Evolutionary conservation across 768 basidiomycete genomes (phyloP), one percentile per base, ranked within the genome.

Genomic region (Hericium rajendrae): DNA sequence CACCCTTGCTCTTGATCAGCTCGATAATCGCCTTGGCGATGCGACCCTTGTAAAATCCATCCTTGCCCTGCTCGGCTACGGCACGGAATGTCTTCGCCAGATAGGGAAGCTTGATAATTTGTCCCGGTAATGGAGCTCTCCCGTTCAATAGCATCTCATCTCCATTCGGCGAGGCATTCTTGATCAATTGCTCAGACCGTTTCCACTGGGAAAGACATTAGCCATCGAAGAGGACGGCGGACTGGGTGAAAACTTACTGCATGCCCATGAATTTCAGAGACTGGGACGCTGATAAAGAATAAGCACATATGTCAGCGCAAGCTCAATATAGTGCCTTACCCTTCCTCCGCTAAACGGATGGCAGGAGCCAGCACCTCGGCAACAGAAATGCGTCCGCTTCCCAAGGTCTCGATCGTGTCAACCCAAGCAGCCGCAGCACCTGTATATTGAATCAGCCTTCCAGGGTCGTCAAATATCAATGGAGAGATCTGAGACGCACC

Each of bases 361-460:
- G 94, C 97, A 55, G 97, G 97, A 24, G 73, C 86, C 24, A 98
- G 76, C 32, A 94, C 77, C 15, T 97, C 90, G 3, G 79, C 80
- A 49, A 86, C 62, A 1, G 72, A 74, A 3, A 88, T 56, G 58
- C 80, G 83, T 10, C 91, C 87, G 60, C 84, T 90, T 16, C 95
- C 95, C 55, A 97, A 83, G 40, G 75, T 73, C 59, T 89, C 81
- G 38, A 97, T 77, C 0, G 93, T 89, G 69, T 97, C 97, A 16
- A 90, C 76, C 94, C 95, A 98, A 15, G 93, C 93, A 38, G 93
- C 90, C 3, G 94, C 91, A n/a, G 90, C 88, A 53, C 95, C 94
- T 81, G 66, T 64, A 73, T 66, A 2, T 9, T 46, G 1, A 32
- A 8, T 32, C 32, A 51, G 15, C 18, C 15, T 12, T 22, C 66